Evolutionary conservation across 768 basidiomycete genomes (phyloP).

Genomic region (Epithele typhae): DNA sequence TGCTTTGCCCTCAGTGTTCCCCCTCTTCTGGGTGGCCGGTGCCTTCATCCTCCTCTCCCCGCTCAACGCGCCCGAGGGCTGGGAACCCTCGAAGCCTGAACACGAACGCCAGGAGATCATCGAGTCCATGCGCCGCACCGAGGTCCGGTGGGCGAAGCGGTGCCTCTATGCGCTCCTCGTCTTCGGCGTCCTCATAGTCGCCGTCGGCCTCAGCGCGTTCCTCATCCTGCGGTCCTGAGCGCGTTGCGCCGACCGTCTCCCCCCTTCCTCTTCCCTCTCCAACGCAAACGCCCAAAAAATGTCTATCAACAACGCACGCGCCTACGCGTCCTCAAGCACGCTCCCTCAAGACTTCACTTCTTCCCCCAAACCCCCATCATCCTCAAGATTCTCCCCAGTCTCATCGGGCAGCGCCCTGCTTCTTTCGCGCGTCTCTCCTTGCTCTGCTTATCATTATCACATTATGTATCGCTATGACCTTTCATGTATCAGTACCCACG

Average conservation of each 20-base stretch:
- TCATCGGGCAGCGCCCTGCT: no score
- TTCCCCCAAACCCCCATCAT: no score
- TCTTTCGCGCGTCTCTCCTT: no score
- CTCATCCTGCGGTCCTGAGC: constrained; percentile 17
- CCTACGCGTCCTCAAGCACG: no score
- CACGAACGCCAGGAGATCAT: constrained; percentile 31
- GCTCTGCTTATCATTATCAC: no score
- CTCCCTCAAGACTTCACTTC: no score
- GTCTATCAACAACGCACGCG: no score
- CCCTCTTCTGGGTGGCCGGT: constrained; percentile 45
- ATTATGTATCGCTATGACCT: no score
- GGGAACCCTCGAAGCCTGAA: constrained; percentile 34
- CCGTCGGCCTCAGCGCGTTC: constrained; percentile 14
- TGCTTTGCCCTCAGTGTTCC: constrained; percentile 34
- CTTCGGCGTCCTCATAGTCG: constrained; percentile 15
- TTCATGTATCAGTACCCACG: no score
- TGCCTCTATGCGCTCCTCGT: constrained; percentile 27
- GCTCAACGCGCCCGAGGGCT: constrained; percentile 32
- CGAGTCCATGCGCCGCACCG: constrained; percentile 29
- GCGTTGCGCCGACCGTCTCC: neutral
- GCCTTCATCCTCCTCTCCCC: constrained; percentile 36
- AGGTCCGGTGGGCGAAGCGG: constrained; percentile 41
- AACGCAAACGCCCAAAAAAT: no score
- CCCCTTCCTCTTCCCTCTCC: neutral
- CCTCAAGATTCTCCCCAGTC: no score